Evolutionary conservation across 768 basidiomycete genomes (phyloP).

Genomic region (Suillus spraguei): DNA sequence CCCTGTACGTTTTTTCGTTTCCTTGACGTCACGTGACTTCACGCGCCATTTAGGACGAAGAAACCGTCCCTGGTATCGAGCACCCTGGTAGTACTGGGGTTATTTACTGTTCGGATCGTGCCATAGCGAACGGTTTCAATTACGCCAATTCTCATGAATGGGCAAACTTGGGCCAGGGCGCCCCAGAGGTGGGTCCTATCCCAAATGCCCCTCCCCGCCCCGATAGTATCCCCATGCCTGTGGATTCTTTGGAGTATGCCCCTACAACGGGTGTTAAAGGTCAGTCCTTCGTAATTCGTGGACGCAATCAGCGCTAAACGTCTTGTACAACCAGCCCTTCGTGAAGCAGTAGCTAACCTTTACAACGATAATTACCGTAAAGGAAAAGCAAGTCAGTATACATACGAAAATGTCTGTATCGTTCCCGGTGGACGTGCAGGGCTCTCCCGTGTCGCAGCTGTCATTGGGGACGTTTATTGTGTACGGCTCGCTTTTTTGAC

Average conservation of each 20-base stretch:
- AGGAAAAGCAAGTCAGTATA: conserved; percentile 83
- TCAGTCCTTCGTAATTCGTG: conserved; percentile 24
- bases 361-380: conserved; percentile 89
- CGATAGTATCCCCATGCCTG: conserved; percentile 60
- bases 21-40: conserved; percentile 7
- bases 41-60: conserved; percentile 61
- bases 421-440: conserved; percentile 94
- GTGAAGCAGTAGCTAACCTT: conserved; percentile 86
- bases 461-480: conserved; percentile 87
- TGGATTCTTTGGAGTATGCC: conserved; percentile 85
- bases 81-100: conserved; percentile 69
- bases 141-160: conserved; percentile 79
- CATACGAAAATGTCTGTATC: conserved; percentile 91
- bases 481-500: conserved; percentile 38
- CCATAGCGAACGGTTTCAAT: conserved; percentile 93
- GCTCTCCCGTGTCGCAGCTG: conserved; percentile 87
- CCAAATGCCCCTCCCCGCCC: conserved; percentile 74
- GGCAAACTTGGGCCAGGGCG: conserved; percentile 91
- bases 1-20: conserved; percentile 47
- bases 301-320: conserved; percentile 10
- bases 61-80: conserved; percentile 86
- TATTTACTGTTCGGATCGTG: conserved; percentile 90
- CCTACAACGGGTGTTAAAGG: conserved; percentile 92
- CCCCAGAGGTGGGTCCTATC: conserved; percentile 86
- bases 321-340: conserved; percentile 52